A percentile compares a stretch with the other conserved stretches of the same genome.
Conservation (phyloP, 1,284 basidiomycete genomes). For the Mycosarcoma maydis region DNA sequence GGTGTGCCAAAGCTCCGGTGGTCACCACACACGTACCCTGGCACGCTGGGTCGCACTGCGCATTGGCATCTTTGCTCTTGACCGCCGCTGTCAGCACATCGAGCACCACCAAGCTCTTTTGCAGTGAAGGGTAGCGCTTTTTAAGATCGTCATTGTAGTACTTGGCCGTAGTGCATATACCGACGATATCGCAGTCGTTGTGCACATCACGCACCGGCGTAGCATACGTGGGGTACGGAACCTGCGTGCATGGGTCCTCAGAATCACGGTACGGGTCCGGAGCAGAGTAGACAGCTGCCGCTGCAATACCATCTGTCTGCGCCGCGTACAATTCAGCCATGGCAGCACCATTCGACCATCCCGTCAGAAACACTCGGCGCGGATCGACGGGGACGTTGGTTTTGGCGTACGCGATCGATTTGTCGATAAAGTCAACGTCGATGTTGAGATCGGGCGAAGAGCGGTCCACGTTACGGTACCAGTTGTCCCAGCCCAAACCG, state of each 20-base stretch:
- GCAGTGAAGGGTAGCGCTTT: slow-evolving; percentile 15
- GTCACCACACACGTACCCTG: slow-evolving; percentile 19
- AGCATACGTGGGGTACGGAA: slow-evolving; percentile 20
- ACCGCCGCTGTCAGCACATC: slow-evolving; percentile 9
- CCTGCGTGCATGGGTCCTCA: slow-evolving; percentile 33
- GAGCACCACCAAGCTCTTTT: slow-evolving; percentile 22
- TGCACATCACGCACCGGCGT: slow-evolving; percentile 23
- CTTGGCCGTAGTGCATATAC: slow-evolving; percentile 27
- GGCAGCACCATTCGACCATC: slow-evolving; percentile 23
- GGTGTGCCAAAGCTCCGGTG: slow-evolving; percentile 5
- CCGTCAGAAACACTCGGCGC: slow-evolving; percentile 23
- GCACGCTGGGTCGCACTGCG: slow-evolving; percentile 8
- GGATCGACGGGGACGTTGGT: slow-evolving; percentile 9
- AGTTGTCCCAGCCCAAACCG: slow-evolving; percentile 34
- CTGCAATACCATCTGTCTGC: slow-evolving; percentile 34
- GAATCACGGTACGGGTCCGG: slow-evolving; percentile 37
- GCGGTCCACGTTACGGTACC: slow-evolving; percentile 40
- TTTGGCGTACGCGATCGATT: slow-evolving; percentile 25
- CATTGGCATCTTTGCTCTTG: slow-evolving; percentile 17
- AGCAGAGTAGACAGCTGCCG: slow-evolving; percentile 31
- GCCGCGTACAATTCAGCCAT: slow-evolving; percentile 18
- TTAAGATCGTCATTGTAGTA: slow-evolving; percentile 26
- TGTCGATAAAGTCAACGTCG: slow-evolving; percentile 31
- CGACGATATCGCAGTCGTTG: slow-evolving; percentile 32
- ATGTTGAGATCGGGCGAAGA: slow-evolving; percentile 22